Conservation (phyloP, 2,329 filamentous ascomycete genomes). For the Ophiocordyceps sinensis region DNA sequence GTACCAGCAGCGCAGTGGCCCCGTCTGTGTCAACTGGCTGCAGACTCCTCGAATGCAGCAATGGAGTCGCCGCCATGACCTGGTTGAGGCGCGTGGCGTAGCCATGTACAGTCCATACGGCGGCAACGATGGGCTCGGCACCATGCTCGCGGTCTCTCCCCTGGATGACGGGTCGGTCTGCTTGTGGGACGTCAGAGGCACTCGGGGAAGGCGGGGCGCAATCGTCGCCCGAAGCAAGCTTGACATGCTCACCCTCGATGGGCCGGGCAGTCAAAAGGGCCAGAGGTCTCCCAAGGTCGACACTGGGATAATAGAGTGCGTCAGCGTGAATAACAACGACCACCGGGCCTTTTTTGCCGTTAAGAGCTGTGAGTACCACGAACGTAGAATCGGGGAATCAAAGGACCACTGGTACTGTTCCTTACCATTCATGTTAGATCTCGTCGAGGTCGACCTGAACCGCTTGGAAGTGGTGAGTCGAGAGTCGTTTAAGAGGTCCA, state of each 20-base stretch:
- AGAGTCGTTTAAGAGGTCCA: constrained; percentile 63
- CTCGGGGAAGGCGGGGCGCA: constrained; percentile 38
- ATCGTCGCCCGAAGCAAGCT: constrained; percentile 51
- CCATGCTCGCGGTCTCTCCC: constrained; percentile 53
- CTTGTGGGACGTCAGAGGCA: constrained; percentile 63
- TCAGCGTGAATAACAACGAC: constrained; percentile 57
- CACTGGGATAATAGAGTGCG: constrained; percentile 62
- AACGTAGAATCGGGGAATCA: no score
- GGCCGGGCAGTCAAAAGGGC: constrained; percentile 27
- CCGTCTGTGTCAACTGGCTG: constrained; percentile 64
- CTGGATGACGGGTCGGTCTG: constrained; percentile 80
- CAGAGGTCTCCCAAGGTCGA: constrained; percentile 51
- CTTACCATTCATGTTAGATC: constrained; percentile 18
- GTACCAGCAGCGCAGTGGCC: constrained; percentile 69
- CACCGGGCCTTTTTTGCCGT: constrained; percentile 68
- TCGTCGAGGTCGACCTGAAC: constrained; percentile 71
- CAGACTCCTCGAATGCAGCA: constrained; percentile 38
- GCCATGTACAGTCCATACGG: constrained; percentile 45
- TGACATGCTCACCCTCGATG: constrained; percentile 50
- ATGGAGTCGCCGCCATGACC: constrained; percentile 25
- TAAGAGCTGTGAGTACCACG: constrained; percentile 42
- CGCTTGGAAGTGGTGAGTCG: constrained; percentile 56
- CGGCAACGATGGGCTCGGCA: constrained; percentile 28
- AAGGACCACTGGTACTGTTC: not conserved
- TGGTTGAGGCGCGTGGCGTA: constrained; percentile 57